phyloP scores from a whole-genome alignment of 1,284 basidiomycete species.

The Heterobasidion occidentale region DNA sequence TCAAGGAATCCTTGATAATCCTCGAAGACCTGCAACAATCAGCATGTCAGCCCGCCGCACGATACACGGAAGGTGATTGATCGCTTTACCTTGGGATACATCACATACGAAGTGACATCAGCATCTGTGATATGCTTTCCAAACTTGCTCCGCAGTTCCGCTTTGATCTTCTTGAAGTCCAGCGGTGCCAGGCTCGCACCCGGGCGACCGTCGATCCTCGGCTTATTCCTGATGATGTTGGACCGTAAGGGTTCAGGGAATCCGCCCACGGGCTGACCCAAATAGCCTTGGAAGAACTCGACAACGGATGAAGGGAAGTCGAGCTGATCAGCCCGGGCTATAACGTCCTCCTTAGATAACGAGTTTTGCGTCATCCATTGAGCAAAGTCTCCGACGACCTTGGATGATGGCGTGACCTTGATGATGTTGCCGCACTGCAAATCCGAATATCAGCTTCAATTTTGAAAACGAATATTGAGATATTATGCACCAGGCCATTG shows the following conservation, averaged over 20 bases:
- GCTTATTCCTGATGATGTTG: constrained; percentile 90
- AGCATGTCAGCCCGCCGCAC: not conserved
- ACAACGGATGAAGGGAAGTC: constrained; percentile 98
- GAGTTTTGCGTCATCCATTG: constrained; percentile 99
- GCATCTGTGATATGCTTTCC: constrained; percentile 90
- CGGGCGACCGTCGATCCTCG: constrained; percentile 89
- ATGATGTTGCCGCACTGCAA: constrained; percentile 91
- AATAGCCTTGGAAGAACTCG: constrained; percentile 97
- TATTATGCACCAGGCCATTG: constrained; percentile 70
- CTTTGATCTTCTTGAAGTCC: constrained; percentile 95
- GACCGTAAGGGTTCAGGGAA: constrained; percentile 96
- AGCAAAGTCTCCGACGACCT: constrained; percentile 98
- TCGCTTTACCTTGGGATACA: constrained; percentile 81
- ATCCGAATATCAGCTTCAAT: constrained; percentile 5
- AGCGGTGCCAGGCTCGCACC: constrained; percentile 83
- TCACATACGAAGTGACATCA: constrained; percentile 93
- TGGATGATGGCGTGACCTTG: constrained; percentile 99
- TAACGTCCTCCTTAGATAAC: constrained; percentile 80
- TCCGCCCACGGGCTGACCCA: constrained; percentile 94
- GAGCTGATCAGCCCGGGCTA: constrained; percentile 80
- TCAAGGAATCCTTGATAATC: constrained; percentile 94
- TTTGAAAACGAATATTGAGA: not conserved
- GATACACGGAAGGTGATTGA: constrained; percentile 8
- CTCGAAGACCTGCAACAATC: constrained; percentile 75
- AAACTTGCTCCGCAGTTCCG: constrained; percentile 88